These are phyloP conservation scores for Fremontodendron californicum DNA, from an alignment of 345 rosid species.

Conservation along the genomic window DNA sequence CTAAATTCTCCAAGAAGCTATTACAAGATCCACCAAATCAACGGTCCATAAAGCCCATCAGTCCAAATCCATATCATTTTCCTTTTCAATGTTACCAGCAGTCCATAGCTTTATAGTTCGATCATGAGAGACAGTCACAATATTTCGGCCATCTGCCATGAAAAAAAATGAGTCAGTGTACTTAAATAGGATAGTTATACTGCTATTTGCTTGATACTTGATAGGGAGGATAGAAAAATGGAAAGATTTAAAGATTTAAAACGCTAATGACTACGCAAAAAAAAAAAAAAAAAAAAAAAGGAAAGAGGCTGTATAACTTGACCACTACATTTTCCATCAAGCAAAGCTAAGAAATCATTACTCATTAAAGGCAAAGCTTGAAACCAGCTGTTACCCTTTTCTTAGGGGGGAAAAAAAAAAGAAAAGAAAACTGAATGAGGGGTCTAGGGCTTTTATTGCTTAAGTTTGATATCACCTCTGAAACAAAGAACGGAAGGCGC, in stretches of 20 bases:
- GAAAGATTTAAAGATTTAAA: not conserved
- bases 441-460: not conserved
- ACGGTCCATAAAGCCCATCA: not conserved
- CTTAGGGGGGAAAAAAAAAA: not conserved
- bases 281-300: not conserved
- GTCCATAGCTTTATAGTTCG: conserved; percentile 22
- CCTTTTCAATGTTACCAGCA: not conserved
- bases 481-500: not conserved
- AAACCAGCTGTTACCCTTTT: not conserved
- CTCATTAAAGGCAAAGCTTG: not conserved
- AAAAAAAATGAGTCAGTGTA: not conserved
- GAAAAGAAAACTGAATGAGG: not conserved
- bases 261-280: not conserved
- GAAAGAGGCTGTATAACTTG: not conserved
- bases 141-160: conserved; percentile 11
- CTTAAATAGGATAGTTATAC: not conserved
- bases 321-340: not conserved
- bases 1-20: not conserved
- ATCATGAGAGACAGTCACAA: conserved; percentile 22
- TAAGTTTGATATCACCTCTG: not conserved
- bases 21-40: not conserved
- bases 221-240: not conserved
- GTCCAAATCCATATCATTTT: conserved; percentile 15
- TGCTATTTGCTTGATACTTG: not conserved
- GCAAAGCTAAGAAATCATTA: not conserved